Evolutionary conservation across 257 asterid species (phyloP), one percentile per base, ranked within the genome.

Genomic region (Ilex aquifolium): DNA sequence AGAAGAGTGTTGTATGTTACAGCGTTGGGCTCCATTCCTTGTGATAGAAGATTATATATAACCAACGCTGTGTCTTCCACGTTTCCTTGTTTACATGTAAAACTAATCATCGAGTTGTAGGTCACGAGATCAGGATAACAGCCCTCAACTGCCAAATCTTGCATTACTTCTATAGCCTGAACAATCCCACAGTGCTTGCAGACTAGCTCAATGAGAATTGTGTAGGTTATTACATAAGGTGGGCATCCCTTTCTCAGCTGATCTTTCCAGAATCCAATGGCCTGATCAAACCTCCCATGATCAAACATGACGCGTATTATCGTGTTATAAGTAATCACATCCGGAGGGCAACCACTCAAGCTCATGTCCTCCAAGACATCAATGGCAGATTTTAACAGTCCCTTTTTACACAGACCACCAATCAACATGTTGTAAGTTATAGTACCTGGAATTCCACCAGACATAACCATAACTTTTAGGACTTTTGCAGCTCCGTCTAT

Each of bases 341-440:
- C 90, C 1, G 98, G 98, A 27, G 85, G 78, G 78, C 96, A 91
- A 48, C 96, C 97, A 67, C 95, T 80, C 81, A 82, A 75, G 76
- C 87, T 91, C 96, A 91, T 91, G 69, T 68, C 74, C 40, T 81
- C 87, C 77, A 85, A 68, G 62, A 86, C 62, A 75, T 72, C 88
- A 57, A 88, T 50, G 13, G 97, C 96, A 49, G 70, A 70, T 10
- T 66, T 44, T 44, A 91, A 73, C 62, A 51, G 71, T 66, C 75
- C 77, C 70, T 79, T 91, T 77, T 83, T 75, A 77, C 97, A 88
- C 61, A 88, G 68, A 66, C 95, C 85, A 57, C 96, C 83, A 60
- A 91, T 75, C 56, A 91, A 59, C 96, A 88, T 88, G 82, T 91
- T 91, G 63, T 88, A 86, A 13, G 98, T 91, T 61, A 91, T 91